These are phyloP conservation scores for Starmerella asiatica DNA, from an alignment of 805 yeast genomes.

Conservation along the genomic window DNA sequence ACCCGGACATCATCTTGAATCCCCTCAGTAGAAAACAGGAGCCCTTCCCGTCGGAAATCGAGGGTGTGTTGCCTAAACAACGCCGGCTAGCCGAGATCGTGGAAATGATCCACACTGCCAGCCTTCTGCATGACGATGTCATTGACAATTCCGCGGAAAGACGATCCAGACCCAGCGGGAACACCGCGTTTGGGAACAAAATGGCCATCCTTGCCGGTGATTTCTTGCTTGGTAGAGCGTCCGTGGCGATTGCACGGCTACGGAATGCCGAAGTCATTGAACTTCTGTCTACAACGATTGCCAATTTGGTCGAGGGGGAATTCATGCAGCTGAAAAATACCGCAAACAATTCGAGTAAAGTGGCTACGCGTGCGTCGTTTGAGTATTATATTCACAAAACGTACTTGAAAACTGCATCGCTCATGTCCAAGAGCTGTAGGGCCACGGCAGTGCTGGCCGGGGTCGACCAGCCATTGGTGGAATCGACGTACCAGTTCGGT, in stretches of 20 bases:
- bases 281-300: constrained; percentile 86
- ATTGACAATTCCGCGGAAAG: constrained; percentile 78
- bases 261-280: constrained; percentile 97
- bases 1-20: constrained; percentile 63
- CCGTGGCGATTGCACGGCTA: constrained; percentile 84
- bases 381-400: constrained; percentile 93
- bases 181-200: constrained; percentile 85
- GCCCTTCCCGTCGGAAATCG: constrained; percentile 46
- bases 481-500: constrained; percentile 81
- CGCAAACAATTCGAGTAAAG: constrained; percentile 38
- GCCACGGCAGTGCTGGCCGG: constrained; percentile 91
- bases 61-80: constrained; percentile 87
- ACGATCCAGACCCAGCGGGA: constrained; percentile 83
- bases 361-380: constrained; percentile 53
- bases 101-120: constrained; percentile 97
- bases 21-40: constrained; percentile 76
- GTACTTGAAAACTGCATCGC: constrained; percentile 83
- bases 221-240: constrained; percentile 86
- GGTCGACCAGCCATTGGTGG: constrained; percentile 58
- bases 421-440: constrained; percentile 85
- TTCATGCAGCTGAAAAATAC: constrained; percentile 97
- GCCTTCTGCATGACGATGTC: constrained; percentile 90
- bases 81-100: constrained; percentile 92
- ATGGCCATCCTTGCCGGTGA: constrained; percentile 98
- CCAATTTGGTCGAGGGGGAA: constrained; percentile 95